phyloP scores from a whole-genome alignment of 2,329 filamentous ascomycete genomes.

The Talaromyces funiculosus region DNA sequence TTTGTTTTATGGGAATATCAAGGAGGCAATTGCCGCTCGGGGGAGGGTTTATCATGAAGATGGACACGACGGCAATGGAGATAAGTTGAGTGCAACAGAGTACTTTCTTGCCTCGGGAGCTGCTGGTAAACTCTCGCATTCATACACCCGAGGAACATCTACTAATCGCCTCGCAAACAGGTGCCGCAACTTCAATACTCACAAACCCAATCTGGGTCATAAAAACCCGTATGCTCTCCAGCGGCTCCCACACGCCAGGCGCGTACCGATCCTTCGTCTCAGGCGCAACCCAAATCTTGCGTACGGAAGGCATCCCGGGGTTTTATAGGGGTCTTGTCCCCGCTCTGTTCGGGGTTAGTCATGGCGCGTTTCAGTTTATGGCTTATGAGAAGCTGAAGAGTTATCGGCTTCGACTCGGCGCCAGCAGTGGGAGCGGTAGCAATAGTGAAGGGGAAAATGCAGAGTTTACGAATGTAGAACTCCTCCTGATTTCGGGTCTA shows the following conservation, averaged over 20 bases:
- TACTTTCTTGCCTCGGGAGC: conserved; percentile 72
- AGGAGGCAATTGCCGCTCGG: conserved; percentile 42
- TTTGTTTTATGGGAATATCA: conserved; percentile 61
- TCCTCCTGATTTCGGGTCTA: conserved; percentile 69
- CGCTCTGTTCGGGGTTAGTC: conserved; percentile 77
- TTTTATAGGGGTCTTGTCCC: conserved; percentile 86
- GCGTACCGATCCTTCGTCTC: conserved; percentile 75
- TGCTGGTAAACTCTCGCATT: conserved; percentile 41
- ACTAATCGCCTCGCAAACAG: background rate
- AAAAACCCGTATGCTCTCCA: conserved; percentile 94
- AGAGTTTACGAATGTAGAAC: conserved; percentile 65
- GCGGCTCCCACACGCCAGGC: conserved; percentile 64
- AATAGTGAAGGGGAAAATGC: background rate
- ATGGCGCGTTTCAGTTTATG: conserved; percentile 93
- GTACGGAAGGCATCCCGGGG: conserved; percentile 66
- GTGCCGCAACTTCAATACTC: conserved; percentile 68
- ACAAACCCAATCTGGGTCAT: conserved; percentile 98
- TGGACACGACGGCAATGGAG: conserved; percentile 14
- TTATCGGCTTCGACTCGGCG: conserved; percentile 45
- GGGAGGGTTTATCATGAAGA: conserved; percentile 23
- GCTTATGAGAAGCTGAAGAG: conserved; percentile 76
- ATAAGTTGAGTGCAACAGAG: conserved; percentile 56
- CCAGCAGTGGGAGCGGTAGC: conserved; percentile 16
- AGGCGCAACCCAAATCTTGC: conserved; percentile 62
- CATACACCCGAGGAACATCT: background rate